Evolutionary conservation across 2,329 filamentous ascomycete species (phyloP).

Genomic region (Immersiporthe knoxdaviesiana): DNA sequence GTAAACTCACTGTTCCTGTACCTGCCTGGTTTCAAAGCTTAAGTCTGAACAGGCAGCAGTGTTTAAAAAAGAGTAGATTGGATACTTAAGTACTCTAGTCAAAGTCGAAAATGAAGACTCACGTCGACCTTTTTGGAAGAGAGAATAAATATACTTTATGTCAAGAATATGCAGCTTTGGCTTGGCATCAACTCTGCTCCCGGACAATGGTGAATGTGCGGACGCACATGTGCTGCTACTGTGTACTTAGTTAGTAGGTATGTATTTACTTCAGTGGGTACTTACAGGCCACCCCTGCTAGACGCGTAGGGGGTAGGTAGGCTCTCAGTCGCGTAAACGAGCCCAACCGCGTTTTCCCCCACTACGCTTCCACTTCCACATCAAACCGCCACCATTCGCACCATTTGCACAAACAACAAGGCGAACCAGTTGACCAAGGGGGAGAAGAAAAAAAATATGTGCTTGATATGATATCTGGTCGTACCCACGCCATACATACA

Average conservation of each 20-base stretch:
- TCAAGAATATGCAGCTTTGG: not conserved
- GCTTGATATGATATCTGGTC: conserved; percentile 8
- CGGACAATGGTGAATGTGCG: no score
- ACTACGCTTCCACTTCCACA: conserved; percentile 4
- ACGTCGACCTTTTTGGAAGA: not conserved
- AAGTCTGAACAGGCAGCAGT: not conserved
- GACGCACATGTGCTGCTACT: no score
- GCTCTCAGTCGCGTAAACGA: conserved; percentile 16
- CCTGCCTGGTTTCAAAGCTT: not conserved
- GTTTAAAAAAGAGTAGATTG: not conserved
- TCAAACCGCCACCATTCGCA: not conserved
- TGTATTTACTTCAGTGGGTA: not conserved
- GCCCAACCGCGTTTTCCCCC: conserved; percentile 13
- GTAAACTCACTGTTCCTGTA: not conserved
- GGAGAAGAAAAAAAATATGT: not conserved
- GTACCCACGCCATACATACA: not conserved
- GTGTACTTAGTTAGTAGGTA: not conserved
- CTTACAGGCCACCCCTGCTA: not conserved
- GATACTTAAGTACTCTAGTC: not conserved
- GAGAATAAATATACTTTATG: not conserved
- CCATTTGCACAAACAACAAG: not conserved
- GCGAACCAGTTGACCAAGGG: conserved; percentile 3
- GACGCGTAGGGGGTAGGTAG: conserved; percentile 5
- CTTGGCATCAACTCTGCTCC: not conserved
- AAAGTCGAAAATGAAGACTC: not conserved